Conservation (phyloP, 371 early-diverging fungal genomes). For the Vittaforma corneae region DNA sequence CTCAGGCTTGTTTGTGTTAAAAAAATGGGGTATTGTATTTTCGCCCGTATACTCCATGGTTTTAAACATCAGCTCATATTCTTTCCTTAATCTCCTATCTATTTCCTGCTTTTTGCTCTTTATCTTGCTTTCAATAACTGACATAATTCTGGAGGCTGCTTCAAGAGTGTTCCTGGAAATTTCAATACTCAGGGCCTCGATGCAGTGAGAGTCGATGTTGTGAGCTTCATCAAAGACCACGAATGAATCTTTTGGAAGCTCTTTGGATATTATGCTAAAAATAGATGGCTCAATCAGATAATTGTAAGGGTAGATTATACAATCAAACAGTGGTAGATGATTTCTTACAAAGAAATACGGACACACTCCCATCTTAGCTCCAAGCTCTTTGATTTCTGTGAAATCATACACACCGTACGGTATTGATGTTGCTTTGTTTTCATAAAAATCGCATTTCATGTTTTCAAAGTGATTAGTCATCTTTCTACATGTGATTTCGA, state of each 20-base stretch:
- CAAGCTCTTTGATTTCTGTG: constrained; percentile 73
- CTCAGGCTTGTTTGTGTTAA: constrained; percentile 1
- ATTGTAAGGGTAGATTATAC: constrained; percentile 94
- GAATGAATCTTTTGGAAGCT: constrained; percentile 73
- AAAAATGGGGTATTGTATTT: constrained; percentile 29
- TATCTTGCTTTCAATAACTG: constrained; percentile 59
- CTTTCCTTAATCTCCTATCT: constrained; percentile 61
- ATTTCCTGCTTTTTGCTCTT: constrained; percentile 66
- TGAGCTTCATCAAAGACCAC: constrained; percentile 99
- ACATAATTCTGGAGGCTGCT: constrained; percentile 63
- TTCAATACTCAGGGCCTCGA: constrained; percentile 86
- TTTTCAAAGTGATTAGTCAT: constrained; percentile 5
- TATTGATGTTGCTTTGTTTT: constrained; percentile 65
- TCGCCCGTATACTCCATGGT: neutral
- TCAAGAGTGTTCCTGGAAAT: constrained; percentile 77
- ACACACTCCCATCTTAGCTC: constrained; percentile 67
- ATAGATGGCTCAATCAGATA: constrained; percentile 97
- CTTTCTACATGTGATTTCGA: constrained; percentile 36
- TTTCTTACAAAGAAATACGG: constrained; percentile 85
- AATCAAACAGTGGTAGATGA: constrained; percentile 75
- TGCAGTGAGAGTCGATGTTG: constrained; percentile 84
- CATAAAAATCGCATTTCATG: constrained; percentile 54
- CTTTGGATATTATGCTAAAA: constrained; percentile 80
- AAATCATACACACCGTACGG: constrained; percentile 84
- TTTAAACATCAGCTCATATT: constrained; percentile 20